Conservation (phyloP, 345 rosid species). For the Capsella bursapastoris region DNA sequence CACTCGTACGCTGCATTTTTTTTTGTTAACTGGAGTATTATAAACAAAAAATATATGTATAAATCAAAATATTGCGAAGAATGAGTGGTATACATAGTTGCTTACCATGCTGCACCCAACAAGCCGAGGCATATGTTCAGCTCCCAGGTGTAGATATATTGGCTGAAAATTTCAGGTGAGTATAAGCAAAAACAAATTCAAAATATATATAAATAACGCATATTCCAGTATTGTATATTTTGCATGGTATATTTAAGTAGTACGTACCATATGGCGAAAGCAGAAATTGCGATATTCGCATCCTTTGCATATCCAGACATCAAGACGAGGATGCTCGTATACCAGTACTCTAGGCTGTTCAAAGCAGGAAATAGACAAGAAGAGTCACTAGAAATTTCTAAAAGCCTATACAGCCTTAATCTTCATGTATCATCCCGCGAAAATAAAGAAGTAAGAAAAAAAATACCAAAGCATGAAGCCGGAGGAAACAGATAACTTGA, state of each 20-base stretch:
- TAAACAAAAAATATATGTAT: not conserved
- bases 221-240: not conserved
- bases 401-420: not conserved
- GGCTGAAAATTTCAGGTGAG: slow-evolving; percentile 43
- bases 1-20: slow-evolving; percentile 55
- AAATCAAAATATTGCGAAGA: not conserved
- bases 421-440: not conserved
- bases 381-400: slow-evolving; percentile 3
- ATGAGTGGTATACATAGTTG: not conserved
- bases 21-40: not conserved
- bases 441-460: slow-evolving; percentile 27
- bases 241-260: slow-evolving; percentile 4
- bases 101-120: slow-evolving; percentile 59
- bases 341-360: slow-evolving; percentile 83
- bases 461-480: slow-evolving; percentile 68
- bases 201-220: no score
- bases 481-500: slow-evolving; percentile 64
- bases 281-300: slow-evolving; percentile 66
- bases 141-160: slow-evolving; percentile 52
- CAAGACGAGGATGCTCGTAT: slow-evolving; percentile 65
- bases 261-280: slow-evolving; percentile 83
- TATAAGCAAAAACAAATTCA: not conserved
- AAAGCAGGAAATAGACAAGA: not conserved
- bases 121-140: slow-evolving; percentile 64
- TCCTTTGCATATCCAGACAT: slow-evolving; percentile 73